Base-by-base conservation (phyloP, 129 eudicot genomes). In the Scalesia atractyloides region DNA sequence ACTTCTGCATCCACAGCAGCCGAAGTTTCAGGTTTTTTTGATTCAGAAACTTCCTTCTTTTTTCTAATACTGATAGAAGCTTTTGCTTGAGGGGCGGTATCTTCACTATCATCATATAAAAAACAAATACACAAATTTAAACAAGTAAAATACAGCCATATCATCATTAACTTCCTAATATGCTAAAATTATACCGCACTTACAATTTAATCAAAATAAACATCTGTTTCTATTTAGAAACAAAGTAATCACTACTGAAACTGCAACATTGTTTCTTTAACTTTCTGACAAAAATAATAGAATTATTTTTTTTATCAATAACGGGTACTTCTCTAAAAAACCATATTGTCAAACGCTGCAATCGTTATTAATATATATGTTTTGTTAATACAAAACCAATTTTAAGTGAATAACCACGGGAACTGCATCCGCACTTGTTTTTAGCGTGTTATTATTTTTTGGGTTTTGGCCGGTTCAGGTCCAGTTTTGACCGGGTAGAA, bases 41-140 rank as follows among this genome's bases (percentile, higher is more conserved):
- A 66, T 69, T 36, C 84, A 72, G 66, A 69, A 71, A 60, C 82
- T 61, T 82, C 82, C 68, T 68, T 74, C 52, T 81, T 84, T 60
- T 78, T 72, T 43, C 67, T 73, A 3, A 9, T 66, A 73, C 78
- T 74, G 7, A 22, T 34, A 17, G 79, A 50, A 60, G 81, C 75
- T 62, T 76, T 73, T 47, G 76, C 79, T 18, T 81, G 70, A 24
- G 80, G 60, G 9, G 68, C 76, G 20, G 43, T 59, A 39, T 81
- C 90, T 50, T 20, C 88, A 75, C 97, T 90, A 60, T n/a, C 62
- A 75, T 57, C 70, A 69, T 36, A 64, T 51, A 17, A 56, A 30
- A 72, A 39, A 58, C 20, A 80, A 33, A 47, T 8, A 33, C 77
- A 24, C 36, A 63, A 36, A 36, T 19, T 48, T 63, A 53, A 36